Percentiles rank a stretch among this genome's conserved stretches.
Evolutionary conservation across 116 monocot species (phyloP).

Genomic region (Iris pallida): DNA sequence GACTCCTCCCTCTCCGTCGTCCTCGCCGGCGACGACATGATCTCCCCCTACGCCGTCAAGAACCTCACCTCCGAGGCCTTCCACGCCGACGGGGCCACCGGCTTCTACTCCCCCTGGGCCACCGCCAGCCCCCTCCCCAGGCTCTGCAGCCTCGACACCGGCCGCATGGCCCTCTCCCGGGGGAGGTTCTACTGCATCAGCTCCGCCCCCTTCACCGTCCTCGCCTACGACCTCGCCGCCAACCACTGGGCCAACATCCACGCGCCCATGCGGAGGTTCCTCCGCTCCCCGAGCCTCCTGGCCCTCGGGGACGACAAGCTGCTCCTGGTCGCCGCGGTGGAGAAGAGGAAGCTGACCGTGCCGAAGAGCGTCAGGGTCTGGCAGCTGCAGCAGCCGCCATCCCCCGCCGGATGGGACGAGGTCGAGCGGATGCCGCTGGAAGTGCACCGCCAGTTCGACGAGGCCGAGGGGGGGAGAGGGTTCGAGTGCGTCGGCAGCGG

Average conservation of each 20-base stretch:
- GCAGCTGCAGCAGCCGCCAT: conserved; percentile 43
- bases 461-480: conserved; percentile 51
- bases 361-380: conserved; percentile 74
- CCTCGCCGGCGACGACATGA: conserved; percentile 83
- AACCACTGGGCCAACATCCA: conserved; percentile 69
- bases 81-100: conserved; percentile 46
- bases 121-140: conserved; percentile 51
- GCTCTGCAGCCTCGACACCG: conserved; percentile 68
- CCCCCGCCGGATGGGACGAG: conserved; percentile 61
- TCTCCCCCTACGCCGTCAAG: conserved; percentile 92
- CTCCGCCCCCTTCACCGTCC: conserved; percentile 57
- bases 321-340: conserved; percentile 66
- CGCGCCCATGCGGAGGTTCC: conserved; percentile 88
- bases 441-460: conserved; percentile 44
- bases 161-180: conserved; percentile 45
- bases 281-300: conserved; percentile 69
- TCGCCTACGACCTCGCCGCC: conserved; percentile 40
- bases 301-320: conserved; percentile 26
- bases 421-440: conserved; percentile 72
- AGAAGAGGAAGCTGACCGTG: conserved; percentile 83
- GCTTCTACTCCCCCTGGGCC: conserved; percentile 58
- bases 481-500: conserved; percentile 62
- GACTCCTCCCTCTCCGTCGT: conserved; percentile 49
- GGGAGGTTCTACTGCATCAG: conserved; percentile 85
- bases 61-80: conserved; percentile 76